Conservation (phyloP, 2,329 filamentous ascomycete genomes). For the Fusarium sp. region DNA sequence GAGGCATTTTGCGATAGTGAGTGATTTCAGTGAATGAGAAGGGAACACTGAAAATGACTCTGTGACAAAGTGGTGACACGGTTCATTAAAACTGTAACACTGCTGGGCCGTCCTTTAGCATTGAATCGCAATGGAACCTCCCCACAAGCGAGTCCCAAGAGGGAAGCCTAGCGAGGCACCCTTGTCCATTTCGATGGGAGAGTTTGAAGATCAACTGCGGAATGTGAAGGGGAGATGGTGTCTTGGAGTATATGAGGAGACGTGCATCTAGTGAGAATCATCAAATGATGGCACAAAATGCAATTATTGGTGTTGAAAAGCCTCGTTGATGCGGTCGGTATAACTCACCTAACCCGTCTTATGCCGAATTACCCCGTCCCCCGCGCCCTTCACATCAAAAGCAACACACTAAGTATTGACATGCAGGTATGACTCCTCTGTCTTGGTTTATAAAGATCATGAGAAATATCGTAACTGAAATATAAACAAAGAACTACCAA, state of each 20-base stretch:
- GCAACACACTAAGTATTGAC: constrained; percentile 10
- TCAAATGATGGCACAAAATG: not conserved
- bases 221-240: not conserved
- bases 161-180: constrained; percentile 5
- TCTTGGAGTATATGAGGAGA: not conserved
- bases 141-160: constrained; percentile 22
- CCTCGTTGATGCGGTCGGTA: not conserved
- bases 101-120: constrained; percentile 3
- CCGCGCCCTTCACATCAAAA: constrained; percentile 36
- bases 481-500: not conserved
- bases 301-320: not conserved
- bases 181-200: not conserved
- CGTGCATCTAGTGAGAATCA: too few relatives aligned
- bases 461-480: too few relatives aligned
- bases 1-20: constrained; percentile 33
- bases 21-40: not conserved
- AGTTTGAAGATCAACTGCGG: not conserved
- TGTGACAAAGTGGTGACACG: not conserved
- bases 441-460: constrained; percentile 10
- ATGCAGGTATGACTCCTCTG: not conserved
- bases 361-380: constrained; percentile 1
- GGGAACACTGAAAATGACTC: not conserved
- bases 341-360: not conserved
- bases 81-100: not conserved
- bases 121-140: not conserved